Percentiles rank a stretch among this genome's conserved stretches.
These are phyloP conservation scores for Fraxinus angustifolia DNA, from an alignment of 305 asterid species.

Conservation along the genomic window DNA sequence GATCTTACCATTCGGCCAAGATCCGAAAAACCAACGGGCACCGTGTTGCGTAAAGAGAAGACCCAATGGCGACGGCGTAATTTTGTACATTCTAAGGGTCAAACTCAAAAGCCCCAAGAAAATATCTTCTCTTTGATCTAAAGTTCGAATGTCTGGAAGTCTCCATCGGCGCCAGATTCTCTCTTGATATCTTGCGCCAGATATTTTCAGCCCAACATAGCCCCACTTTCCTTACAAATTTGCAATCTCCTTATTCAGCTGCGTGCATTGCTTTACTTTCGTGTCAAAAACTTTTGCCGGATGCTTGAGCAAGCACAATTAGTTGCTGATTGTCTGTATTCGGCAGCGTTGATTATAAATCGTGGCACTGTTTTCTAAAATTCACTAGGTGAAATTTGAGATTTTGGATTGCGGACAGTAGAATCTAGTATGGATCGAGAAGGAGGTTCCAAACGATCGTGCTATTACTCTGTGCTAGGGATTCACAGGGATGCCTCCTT, in stretches of 20 bases:
- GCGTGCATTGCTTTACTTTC: background rate
- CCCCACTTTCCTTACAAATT: background rate
- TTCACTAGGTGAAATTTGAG: background rate
- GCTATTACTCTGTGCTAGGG: constrained; percentile 78
- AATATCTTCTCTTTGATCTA: constrained; percentile 24
- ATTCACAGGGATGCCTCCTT: constrained; percentile 70
- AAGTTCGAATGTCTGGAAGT: constrained; percentile 26
- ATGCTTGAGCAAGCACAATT: background rate
- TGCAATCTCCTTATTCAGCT: background rate
- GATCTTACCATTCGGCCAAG: background rate
- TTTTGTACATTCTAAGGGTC: background rate
- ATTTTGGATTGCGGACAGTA: background rate
- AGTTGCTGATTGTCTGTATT: background rate
- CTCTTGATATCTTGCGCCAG: constrained; percentile 15
- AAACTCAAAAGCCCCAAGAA: constrained; percentile 2
- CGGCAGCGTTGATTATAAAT: background rate
- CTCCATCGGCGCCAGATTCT: constrained; percentile 13
- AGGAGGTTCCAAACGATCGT: constrained; percentile 54
- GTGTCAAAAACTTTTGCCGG: background rate
- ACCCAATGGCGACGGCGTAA: constrained; percentile 24
- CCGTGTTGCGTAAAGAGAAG: background rate
- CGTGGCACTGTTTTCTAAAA: background rate
- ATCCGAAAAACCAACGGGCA: background rate
- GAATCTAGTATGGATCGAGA: constrained; percentile 47
- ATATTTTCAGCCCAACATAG: constrained; percentile 26